A percentile compares a stretch with the other conserved stretches of the same genome.
Conservation (phyloP, 2,329 filamentous ascomycete genomes). For the Aspergillus viridinutans region DNA sequence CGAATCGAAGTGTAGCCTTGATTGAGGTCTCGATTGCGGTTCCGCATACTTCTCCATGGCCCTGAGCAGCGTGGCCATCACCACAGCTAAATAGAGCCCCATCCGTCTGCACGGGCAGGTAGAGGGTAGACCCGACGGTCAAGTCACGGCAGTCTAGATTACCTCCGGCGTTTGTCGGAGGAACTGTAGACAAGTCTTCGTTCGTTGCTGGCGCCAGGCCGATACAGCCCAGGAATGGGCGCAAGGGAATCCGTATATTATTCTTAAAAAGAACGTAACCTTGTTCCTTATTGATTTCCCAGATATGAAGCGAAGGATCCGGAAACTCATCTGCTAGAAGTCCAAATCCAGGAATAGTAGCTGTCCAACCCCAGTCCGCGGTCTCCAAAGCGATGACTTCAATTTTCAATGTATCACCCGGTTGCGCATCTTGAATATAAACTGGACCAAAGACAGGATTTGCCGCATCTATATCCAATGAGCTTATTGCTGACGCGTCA, state of each 20-base stretch:
- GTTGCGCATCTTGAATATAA: slow-evolving; percentile 46
- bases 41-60: slow-evolving; percentile 53
- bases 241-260: slow-evolving; percentile 47
- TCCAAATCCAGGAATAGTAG: slow-evolving; percentile 50
- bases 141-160: slow-evolving; percentile 54
- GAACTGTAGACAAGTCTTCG: slow-evolving; percentile 48
- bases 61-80: slow-evolving; percentile 53
- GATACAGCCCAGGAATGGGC: slow-evolving; percentile 52
- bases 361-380: slow-evolving; percentile 51
- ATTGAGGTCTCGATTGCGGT: slow-evolving; percentile 55
- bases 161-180: slow-evolving; percentile 50
- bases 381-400: slow-evolving; percentile 47
- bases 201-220: slow-evolving; percentile 47
- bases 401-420: slow-evolving; percentile 51
- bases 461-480: slow-evolving; percentile 40
- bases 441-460: slow-evolving; percentile 53
- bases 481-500: slow-evolving; percentile 35
- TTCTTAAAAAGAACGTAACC: slow-evolving; percentile 45
- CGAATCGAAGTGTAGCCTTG: slow-evolving; percentile 47
- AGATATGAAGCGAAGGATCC: slow-evolving; percentile 45
- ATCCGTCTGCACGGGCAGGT: slow-evolving; percentile 47
- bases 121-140: slow-evolving; percentile 45
- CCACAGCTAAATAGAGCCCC: slow-evolving; percentile 53
- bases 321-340: slow-evolving; percentile 48
- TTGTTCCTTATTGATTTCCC: slow-evolving; percentile 41